Base-by-base conservation (phyloP, 1,284 basidiomycete genomes). In the Austroboletus rostrupii region DNA sequence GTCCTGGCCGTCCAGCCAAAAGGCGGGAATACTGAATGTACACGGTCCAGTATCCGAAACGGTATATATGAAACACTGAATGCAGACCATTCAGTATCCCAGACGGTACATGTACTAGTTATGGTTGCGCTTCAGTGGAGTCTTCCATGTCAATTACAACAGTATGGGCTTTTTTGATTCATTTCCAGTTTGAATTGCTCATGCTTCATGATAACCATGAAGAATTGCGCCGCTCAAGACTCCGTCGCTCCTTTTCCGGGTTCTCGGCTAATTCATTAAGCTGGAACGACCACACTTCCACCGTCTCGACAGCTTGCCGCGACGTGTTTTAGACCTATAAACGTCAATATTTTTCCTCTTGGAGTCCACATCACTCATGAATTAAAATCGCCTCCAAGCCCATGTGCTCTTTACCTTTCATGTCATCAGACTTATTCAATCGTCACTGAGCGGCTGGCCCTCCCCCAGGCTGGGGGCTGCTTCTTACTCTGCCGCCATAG, bases 71-170 rank as follows among this genome's bases (percentile, higher is more conserved):
- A n/a, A n/a, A n/a, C n/a, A n/a, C n/a, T n/a, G n/a, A n/a, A n/a
- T n/a, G n/a, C n/a, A n/a, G n/a, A n/a, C n/a, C n/a, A n/a, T n/a
- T n/a, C n/a, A n/a, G n/a, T n/a, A n/a, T n/a, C n/a, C n/a, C n/a
- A n/a, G n/a, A n/a, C n/a, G n/a, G n/a, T n/a, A n/a, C n/a, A n/a
- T n/a, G n/a, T n/a, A n/a, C n/a, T n/a, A n/a, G n/a, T n/a, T n/a
- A n/a, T n/a, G n/a, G n/a, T n/a, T n/a, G n/a, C n/a, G 3, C 20
- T 5, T 37, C 56, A 49, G 58, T 43, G 54, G 46, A 41, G 21
- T 26, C 19, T 12, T 4, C 9, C 33, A 9, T 49, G 43, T 45
- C 62, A 62, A 51, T 36, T 47, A 35, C 21, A 44, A 10, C 23
- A 37, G 5, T 14, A 42, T 32, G 21, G 23, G 33, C 43, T 14